Base-by-base conservation (phyloP, 106 monocot genomes). In the Allium cepa region DNA sequence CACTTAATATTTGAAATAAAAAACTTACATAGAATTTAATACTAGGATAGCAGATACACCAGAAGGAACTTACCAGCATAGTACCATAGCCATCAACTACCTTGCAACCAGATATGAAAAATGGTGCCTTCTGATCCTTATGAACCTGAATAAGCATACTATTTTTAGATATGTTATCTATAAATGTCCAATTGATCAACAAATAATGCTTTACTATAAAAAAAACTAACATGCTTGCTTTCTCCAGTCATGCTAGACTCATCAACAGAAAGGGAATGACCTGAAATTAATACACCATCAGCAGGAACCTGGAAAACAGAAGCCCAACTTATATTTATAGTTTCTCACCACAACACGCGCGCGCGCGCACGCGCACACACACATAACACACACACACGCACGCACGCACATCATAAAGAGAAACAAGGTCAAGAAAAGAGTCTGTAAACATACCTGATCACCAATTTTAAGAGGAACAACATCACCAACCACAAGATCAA, bases 51-150 rank as follows among this genome's bases (percentile, higher is more conserved):
- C 36, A 36, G 36, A 3, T 4, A 36, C 36, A 36, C 36, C 36
- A 36, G 36, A 50, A 59, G 17, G 9, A 60, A 69, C 80, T 80
- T 45, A 97, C 97, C 89, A 97, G 64, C 92, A 97, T 97, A 47
- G 65, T 81, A 50, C 97, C 97, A 79, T 85, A 92, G 56, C 97
- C 97, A 83, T 92, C 89, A 59, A 91, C 88, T 62, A 97, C 84
- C 73, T 97, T 97, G 84, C 97, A 97, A 64, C 97, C 97, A 77
- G 97, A 92, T 88, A 97, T 87, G 70, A 97, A 84, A 84, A 97
- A 97, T 36, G 97, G 97, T 63, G 82, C 64, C 52, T 77, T 97
- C 45, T 79, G 84, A 79, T 97, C 82, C 71, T 92, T 97, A 61
- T 77, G 84, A 57, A 86, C 92, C 88, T 88, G 62, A 12, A 62